Conservation (phyloP, 495 filamentous ascomycete genomes). For the Aspergillus cavernicola region DNA sequence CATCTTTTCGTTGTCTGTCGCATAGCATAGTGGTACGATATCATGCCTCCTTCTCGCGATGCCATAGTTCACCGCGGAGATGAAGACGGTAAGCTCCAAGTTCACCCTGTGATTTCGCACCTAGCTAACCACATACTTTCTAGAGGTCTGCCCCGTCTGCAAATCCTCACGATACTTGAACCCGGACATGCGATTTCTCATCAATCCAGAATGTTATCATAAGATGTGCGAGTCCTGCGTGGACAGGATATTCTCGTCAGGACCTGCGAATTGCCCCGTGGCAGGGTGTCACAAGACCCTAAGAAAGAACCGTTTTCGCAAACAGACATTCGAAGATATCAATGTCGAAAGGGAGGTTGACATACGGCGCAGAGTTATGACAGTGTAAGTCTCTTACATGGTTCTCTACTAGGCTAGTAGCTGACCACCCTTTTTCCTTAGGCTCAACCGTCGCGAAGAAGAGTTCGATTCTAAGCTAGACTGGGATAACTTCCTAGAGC, state of each 20-base stretch:
- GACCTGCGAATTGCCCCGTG: constrained; percentile 86
- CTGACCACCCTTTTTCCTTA: constrained; percentile 12
- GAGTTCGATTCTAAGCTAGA: constrained; percentile 79
- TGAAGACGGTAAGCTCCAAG: constrained; percentile 45
- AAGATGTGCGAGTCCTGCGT: constrained; percentile 96
- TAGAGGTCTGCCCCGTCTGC: constrained; percentile 94
- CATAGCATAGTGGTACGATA: not conserved
- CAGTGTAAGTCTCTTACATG: constrained; percentile 44
- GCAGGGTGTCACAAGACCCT: constrained; percentile 81
- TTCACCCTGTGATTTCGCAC: not conserved
- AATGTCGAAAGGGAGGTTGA: constrained; percentile 92
- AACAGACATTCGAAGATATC: constrained; percentile 87
- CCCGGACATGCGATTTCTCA: constrained; percentile 84
- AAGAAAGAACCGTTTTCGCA: constrained; percentile 77
- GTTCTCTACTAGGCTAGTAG: not conserved
- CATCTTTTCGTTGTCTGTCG: constrained; percentile 7
- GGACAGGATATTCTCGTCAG: constrained; percentile 85
- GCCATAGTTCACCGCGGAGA: constrained; percentile 37
- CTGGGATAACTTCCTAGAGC: constrained; percentile 93
- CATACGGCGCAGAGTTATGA: constrained; percentile 74
- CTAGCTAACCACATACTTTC: constrained; percentile 16
- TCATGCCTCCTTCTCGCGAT: constrained; percentile 36
- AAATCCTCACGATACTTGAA: constrained; percentile 94
- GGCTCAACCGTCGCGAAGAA: constrained; percentile 82
- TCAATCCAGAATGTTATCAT: constrained; percentile 98